Percentiles rank a stretch among this genome's conserved stretches.
phyloP scores from a whole-genome alignment of 495 filamentous ascomycete species.

The Cryomyces antarcticus region DNA sequence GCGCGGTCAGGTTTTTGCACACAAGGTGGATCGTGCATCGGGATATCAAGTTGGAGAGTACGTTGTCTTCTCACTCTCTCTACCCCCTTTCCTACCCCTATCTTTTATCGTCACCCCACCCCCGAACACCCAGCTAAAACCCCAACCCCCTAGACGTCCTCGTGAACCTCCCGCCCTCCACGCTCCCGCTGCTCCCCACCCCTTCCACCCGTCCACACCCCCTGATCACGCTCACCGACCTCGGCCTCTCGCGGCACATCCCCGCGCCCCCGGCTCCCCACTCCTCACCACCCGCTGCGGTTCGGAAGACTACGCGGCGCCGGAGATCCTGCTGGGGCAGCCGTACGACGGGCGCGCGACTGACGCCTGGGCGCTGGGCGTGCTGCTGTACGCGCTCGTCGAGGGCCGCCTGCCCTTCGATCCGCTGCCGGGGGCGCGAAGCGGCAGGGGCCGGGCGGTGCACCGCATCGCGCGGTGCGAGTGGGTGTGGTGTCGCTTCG shows the following conservation, averaged over 20 bases:
- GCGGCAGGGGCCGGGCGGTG: constrained; percentile 44
- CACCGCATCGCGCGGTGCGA: constrained; percentile 90
- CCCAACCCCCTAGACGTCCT: constrained; percentile 49
- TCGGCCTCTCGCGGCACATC: constrained; percentile 75
- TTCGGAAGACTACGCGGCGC: constrained; percentile 90
- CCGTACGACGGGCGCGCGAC: constrained; percentile 83
- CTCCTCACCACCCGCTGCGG: constrained; percentile 79
- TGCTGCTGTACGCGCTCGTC: constrained; percentile 81
- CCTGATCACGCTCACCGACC: constrained; percentile 72
- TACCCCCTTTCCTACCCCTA: background rate
- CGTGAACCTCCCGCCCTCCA: constrained; percentile 49
- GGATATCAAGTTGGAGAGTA: constrained; percentile 96
- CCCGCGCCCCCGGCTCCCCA: constrained; percentile 41
- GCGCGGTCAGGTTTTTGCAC: constrained; percentile 74
- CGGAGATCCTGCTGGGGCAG: constrained; percentile 87
- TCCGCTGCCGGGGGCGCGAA: constrained; percentile 44
- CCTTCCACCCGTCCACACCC: constrained; percentile 59
- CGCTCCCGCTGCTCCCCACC: constrained; percentile 28
- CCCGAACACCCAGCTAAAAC: constrained; percentile 10
- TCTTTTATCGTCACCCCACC: background rate
- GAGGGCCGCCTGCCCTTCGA: constrained; percentile 87
- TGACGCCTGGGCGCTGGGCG: constrained; percentile 89
- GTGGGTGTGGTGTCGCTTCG: constrained; percentile 81
- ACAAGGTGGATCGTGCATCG: constrained; percentile 72
- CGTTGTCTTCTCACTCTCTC: constrained; percentile 16